Base-by-base conservation (phyloP, 2,329 filamentous ascomycete species). In the Pseudohalonectria lignicola region DNA sequence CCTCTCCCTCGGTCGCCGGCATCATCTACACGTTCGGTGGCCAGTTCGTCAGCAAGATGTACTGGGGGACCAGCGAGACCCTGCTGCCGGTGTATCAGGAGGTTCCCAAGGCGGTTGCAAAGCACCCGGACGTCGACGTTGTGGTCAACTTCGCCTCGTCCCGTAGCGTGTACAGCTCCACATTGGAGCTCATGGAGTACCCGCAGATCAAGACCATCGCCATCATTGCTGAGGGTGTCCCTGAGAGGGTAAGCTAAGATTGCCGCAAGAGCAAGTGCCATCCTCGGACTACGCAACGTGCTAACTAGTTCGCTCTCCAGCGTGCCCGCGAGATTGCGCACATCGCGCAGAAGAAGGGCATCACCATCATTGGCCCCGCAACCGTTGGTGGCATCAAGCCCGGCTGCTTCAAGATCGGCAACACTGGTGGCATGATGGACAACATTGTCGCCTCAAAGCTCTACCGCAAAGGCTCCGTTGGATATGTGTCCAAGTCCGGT, bases 41-140 rank as follows among this genome's bases (percentile, higher is more conserved):
- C 52, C 92, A 98, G 70, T 98, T 98, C 79, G 92, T 98, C 62
- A 95, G 87, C 81, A 98, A 98, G 82, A 96, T 98, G 92, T 98
- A 98, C 84, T 98, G 92, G 92, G 92, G 92, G 59, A 98, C 92
- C 59, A 95, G 87, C 71, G 92, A 98, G 76, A 98, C 92, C 46
- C 81, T 98, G 49, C 79, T 98, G 53, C 92, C 92, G 47, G 92
- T 98, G 62, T 98, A 98, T 78, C 90, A 98, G 71, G 77, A 86
- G 57, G 83, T 88, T 36, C 71, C 78, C 52, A 94, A 95, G 75
- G 92, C 92, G 53, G 80, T 95, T 60, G 77, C 78, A 64, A 98
- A 98, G 81, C 92, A 98, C 76, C 79, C 75, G 46, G 92, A 98
- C 52, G 92, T 96, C 47, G 92, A 98, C 62, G 88, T 87, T 41